These are phyloP conservation scores for Aspergillus luchuensis DNA, from an alignment of 2,329 filamentous ascomycete species.

Conservation along the genomic window DNA sequence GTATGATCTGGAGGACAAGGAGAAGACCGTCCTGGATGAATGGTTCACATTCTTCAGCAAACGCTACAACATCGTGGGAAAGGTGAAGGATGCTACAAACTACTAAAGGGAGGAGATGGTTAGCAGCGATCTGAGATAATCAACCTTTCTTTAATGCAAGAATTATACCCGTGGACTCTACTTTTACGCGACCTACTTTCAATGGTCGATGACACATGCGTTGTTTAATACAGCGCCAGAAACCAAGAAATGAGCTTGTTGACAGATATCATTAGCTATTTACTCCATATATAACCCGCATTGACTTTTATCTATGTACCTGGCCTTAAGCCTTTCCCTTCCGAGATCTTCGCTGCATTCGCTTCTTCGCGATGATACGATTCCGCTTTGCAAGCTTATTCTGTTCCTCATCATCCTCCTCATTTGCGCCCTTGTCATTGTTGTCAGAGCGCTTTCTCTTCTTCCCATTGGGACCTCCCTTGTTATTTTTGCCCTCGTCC, in stretches of 20 bases:
- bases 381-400: conserved; percentile 65
- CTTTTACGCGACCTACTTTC: background rate
- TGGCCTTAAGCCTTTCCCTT: conserved; percentile 46
- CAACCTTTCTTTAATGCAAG: conserved; percentile 8
- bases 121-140: background rate
- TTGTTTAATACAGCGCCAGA: background rate
- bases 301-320: conserved; percentile 11
- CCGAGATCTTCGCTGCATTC: conserved; percentile 68
- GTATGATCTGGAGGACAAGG: conserved; percentile 78
- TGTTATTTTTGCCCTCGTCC: conserved; percentile 22
- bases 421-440: conserved; percentile 24
- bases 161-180: background rate
- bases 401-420: conserved; percentile 41
- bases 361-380: conserved; percentile 82
- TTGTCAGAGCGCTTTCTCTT: conserved; percentile 39
- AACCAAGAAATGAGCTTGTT: conserved; percentile 5
- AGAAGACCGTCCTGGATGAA: conserved; percentile 81
- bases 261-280: conserved; percentile 12
- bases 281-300: conserved; percentile 6
- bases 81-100: conserved; percentile 45
- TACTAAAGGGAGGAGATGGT: conserved; percentile 23
- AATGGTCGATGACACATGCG: background rate
- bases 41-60: conserved; percentile 98
- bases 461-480: conserved; percentile 23
- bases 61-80: conserved; percentile 77